phyloP scores from a whole-genome alignment of 2,329 filamentous ascomycete genomes.

The Passalora sequoiae region DNA sequence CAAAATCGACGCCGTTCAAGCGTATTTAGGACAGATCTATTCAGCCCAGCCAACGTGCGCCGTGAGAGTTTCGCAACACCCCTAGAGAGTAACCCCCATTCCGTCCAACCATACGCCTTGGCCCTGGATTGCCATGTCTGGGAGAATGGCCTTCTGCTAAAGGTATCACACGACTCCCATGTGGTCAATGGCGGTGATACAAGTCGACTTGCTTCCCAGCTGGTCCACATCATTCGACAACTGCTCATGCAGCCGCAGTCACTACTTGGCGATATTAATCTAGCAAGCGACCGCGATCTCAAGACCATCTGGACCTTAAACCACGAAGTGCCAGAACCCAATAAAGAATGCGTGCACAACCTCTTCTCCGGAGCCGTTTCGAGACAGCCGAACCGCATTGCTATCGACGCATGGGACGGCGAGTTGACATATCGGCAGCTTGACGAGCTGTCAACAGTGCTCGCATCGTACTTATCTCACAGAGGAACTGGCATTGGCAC shows the following conservation, averaged over 20 bases:
- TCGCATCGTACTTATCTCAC: not conserved
- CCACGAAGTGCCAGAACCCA: not conserved
- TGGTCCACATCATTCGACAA: not conserved
- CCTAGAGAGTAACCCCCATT: not conserved
- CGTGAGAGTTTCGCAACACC: not conserved
- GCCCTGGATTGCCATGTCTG: not conserved
- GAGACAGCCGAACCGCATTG: not conserved
- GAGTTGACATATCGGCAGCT: slow-evolving; percentile 25
- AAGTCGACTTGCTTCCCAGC: not conserved
- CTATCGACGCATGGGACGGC: slow-evolving; percentile 26
- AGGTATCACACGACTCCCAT: not conserved
- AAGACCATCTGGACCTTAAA: not conserved
- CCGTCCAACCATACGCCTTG: not conserved
- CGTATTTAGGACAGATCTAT: not conserved
- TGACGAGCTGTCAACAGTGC: slow-evolving; percentile 11
- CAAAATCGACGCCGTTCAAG: slow-evolving; percentile 32
- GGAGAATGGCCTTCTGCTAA: not conserved
- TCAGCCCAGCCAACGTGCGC: not conserved
- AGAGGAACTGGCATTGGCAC: not conserved
- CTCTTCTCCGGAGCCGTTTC: slow-evolving; percentile 1
- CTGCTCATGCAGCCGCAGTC: not conserved
- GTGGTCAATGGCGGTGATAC: not conserved
- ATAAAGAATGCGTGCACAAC: slow-evolving; percentile 1
- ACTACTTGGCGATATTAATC: not conserved
- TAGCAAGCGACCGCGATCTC: not conserved